These are phyloP conservation scores for Paracoccidioides lutzii DNA, from an alignment of 2,329 filamentous ascomycete species.

Conservation along the genomic window DNA sequence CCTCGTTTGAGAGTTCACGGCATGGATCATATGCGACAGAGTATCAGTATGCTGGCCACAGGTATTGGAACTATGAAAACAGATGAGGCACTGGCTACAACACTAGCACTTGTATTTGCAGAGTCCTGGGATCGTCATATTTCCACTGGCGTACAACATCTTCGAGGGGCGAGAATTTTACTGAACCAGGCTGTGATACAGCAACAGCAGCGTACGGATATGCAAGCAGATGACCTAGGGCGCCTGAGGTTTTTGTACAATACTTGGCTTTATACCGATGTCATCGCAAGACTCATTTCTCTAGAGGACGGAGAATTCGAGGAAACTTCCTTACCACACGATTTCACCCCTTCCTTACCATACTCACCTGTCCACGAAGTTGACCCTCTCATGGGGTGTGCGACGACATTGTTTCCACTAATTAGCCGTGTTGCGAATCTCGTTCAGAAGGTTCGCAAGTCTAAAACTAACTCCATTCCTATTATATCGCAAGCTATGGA, in stretches of 20 bases:
- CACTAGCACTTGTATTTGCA: conserved; percentile 53
- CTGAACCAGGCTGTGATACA: conserved; percentile 46
- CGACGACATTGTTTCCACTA: conserved; percentile 53
- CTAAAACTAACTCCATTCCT: conserved; percentile 43
- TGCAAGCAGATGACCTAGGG: conserved; percentile 2
- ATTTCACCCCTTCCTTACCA: conserved; percentile 22
- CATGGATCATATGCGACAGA: conserved; percentile 56
- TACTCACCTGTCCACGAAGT: conserved; percentile 41
- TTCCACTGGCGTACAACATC: conserved; percentile 55
- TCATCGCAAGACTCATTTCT: conserved; percentile 55
- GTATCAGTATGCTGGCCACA: conserved; percentile 45
- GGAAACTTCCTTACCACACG: conserved; percentile 24
- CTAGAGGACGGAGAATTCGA: conserved; percentile 45
- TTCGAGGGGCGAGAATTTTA: conserved; percentile 53
- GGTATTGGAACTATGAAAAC: conserved; percentile 51
- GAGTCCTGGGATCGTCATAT: conserved; percentile 61
- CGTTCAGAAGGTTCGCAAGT: conserved; percentile 48
- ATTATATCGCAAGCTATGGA: conserved; percentile 51
- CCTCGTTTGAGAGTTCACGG: conserved; percentile 48
- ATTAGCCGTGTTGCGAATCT: conserved; percentile 54
- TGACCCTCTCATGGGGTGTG: conserved; percentile 61
- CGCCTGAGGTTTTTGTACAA: conserved; percentile 55
- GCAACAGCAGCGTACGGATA: conserved; percentile 16
- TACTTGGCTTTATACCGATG: conserved; percentile 62
- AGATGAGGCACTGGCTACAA: conserved; percentile 57